These are phyloP conservation scores for Prunella vulgaris DNA, from an alignment of 257 asterid species.

Conservation along the genomic window DNA sequence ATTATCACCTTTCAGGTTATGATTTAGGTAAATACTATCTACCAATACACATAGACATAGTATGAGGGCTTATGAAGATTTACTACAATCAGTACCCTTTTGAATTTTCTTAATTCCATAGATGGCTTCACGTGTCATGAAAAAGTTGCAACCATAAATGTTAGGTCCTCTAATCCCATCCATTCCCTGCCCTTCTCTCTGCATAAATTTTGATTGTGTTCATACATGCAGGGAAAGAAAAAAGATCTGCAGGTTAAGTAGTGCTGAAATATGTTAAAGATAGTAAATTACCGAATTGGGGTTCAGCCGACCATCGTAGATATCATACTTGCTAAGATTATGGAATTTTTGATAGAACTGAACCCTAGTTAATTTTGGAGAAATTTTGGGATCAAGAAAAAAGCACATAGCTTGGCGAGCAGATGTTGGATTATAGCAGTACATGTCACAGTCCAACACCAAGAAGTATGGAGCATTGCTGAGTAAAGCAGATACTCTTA, in stretches of 20 bases:
- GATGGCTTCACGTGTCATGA: constrained; percentile 47
- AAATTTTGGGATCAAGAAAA: constrained; percentile 39
- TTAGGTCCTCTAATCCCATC: constrained; percentile 57
- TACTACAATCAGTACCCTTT: constrained; percentile 23
- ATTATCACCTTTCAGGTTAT: neutral
- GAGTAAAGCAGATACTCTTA: constrained; percentile 53
- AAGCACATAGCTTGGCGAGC: constrained; percentile 58
- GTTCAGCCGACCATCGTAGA: constrained; percentile 40
- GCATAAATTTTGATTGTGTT: constrained; percentile 1
- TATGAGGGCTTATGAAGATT: too few species aligned
- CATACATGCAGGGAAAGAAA: neutral
- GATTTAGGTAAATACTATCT: neutral
- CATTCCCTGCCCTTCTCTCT: constrained; percentile 43
- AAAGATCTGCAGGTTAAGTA: neutral
- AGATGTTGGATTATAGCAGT: constrained; percentile 46
- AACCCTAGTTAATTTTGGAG: constrained; percentile 47
- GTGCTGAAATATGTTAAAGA: neutral
- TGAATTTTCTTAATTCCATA: constrained; percentile 27
- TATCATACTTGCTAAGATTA: constrained; percentile 41
- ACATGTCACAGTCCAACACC: constrained; percentile 54
- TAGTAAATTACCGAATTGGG: constrained; percentile 21
- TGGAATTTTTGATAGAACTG: constrained; percentile 68
- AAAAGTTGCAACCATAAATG: constrained; percentile 48
- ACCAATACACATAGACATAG: neutral
- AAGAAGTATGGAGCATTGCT: constrained; percentile 70